Conservation (phyloP, 495 filamentous ascomycete species). For the Recurvomyces mirabilis region DNA sequence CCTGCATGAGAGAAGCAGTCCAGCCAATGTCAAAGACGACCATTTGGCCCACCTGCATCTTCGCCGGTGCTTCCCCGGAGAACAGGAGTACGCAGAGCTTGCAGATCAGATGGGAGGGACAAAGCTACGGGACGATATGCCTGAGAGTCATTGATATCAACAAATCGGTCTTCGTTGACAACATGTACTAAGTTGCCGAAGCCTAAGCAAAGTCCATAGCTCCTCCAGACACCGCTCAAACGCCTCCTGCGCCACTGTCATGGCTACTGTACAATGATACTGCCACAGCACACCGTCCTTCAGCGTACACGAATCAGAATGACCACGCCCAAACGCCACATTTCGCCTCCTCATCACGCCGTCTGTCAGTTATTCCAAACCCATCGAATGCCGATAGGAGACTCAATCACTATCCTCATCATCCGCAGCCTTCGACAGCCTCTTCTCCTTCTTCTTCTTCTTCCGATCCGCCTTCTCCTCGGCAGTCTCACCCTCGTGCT, state of each 20-base stretch:
- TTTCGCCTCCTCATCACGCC: not conserved
- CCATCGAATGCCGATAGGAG: not conserved
- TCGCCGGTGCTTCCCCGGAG: too few species aligned
- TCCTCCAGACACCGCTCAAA: too few species aligned
- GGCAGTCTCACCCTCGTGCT: constrained; percentile 26
- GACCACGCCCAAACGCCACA: not conserved
- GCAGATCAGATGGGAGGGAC: too few species aligned
- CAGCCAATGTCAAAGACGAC: too few species aligned
- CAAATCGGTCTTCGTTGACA: too few species aligned
- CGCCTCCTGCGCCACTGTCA: not conserved
- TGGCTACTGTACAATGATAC: constrained; percentile 4
- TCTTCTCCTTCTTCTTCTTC: constrained; percentile 31
- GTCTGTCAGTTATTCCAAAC: not conserved
- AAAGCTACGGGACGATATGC: too few species aligned
- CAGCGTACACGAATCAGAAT: not conserved
- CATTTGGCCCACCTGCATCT: too few species aligned
- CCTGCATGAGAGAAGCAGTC: too few species aligned
- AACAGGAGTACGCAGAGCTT: too few species aligned
- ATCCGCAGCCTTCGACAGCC: constrained; percentile 11
- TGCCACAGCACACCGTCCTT: not conserved
- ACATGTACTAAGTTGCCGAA: too few species aligned
- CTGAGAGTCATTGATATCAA: too few species aligned
- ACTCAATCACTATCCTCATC: constrained; percentile 23
- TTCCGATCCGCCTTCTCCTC: constrained; percentile 32
- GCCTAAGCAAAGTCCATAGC: too few species aligned